Conservation (phyloP, 2,329 filamentous ascomycete species). For the Penicillium crustosum region DNA sequence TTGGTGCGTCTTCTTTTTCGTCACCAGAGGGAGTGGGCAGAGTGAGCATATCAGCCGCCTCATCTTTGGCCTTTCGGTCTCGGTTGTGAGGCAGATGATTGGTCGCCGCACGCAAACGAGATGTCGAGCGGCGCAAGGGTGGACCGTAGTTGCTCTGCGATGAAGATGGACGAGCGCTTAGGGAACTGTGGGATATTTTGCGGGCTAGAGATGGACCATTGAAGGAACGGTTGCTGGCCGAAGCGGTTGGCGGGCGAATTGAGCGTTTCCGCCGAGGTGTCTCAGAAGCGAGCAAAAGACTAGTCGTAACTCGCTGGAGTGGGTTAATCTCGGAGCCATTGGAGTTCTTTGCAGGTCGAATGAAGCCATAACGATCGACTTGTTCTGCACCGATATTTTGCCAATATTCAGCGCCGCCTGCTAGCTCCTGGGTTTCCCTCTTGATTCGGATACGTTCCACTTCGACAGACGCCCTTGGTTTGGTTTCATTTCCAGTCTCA, state of each 20-base stretch:
- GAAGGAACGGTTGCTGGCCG: conserved; percentile 48
- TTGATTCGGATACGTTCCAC: conserved; percentile 40
- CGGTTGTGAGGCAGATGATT: conserved; percentile 56
- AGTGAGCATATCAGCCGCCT: conserved; percentile 65
- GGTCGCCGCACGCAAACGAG: conserved; percentile 52
- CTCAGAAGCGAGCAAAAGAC: conserved; percentile 57
- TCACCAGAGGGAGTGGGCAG: conserved; percentile 53
- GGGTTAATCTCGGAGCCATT: conserved; percentile 39
- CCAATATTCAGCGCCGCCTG: conserved; percentile 66
- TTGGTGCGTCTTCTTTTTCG: conserved; percentile 49
- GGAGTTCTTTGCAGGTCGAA: conserved; percentile 39
- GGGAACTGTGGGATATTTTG: conserved; percentile 45
- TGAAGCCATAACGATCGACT: conserved; percentile 67
- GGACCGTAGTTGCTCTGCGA: conserved; percentile 49
- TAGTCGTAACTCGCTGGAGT: conserved; percentile 61
- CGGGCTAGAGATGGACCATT: conserved; percentile 40
- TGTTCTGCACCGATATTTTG: conserved; percentile 58
- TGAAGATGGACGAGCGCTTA: conserved; percentile 41
- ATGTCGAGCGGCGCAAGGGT: conserved; percentile 42
- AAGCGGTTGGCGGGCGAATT: conserved; percentile 51
- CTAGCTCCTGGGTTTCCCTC: conserved; percentile 57
- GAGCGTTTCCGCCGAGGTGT: conserved; percentile 56
- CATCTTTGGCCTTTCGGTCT: conserved; percentile 56
- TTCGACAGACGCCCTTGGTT: conserved; percentile 30
- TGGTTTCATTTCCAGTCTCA: conserved; percentile 29